These are phyloP conservation scores for Tetracentron sinense DNA, from an alignment of 164 flowering plant genomes.

Conservation along the genomic window DNA sequence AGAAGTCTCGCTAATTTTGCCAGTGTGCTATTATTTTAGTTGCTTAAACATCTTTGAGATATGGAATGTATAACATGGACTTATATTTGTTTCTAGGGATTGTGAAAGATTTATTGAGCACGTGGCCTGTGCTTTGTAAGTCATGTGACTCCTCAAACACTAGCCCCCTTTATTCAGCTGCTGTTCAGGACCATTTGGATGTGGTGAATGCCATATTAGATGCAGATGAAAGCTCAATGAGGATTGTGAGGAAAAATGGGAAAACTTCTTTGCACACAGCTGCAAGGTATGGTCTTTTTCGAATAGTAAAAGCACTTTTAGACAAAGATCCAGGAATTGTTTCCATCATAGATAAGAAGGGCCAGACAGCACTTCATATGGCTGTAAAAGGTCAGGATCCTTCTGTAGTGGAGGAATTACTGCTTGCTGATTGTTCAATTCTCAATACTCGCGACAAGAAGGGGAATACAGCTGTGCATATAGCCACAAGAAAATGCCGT, in stretches of 20 bases:
- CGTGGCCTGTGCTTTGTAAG: slow-evolving; percentile 84
- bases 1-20: background rate
- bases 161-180: slow-evolving; percentile 89
- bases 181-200: slow-evolving; percentile 69
- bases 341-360: slow-evolving; percentile 86
- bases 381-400: slow-evolving; percentile 87
- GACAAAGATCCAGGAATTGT: slow-evolving; percentile 69
- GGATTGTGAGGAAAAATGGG: slow-evolving; percentile 89
- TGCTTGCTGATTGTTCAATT: slow-evolving; percentile 59
- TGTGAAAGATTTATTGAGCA: slow-evolving; percentile 57
- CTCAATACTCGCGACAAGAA: slow-evolving; percentile 84
- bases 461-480: slow-evolving; percentile 90
- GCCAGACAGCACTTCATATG: slow-evolving; percentile 99
- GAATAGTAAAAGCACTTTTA: slow-evolving; percentile 60
- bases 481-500: slow-evolving; percentile 87
- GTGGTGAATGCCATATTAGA: slow-evolving; percentile 82
- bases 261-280: slow-evolving; percentile 87
- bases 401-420: slow-evolving; percentile 63
- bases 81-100: slow-evolving; percentile 47
- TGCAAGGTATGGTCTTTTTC: slow-evolving; percentile 62
- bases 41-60: background rate
- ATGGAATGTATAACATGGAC: background rate
- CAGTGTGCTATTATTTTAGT: background rate
- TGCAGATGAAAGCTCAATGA: slow-evolving; percentile 53
- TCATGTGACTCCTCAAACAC: slow-evolving; percentile 74